phyloP scores from a whole-genome alignment of 345 rosid genomes.

The Gossypium arboreum region DNA sequence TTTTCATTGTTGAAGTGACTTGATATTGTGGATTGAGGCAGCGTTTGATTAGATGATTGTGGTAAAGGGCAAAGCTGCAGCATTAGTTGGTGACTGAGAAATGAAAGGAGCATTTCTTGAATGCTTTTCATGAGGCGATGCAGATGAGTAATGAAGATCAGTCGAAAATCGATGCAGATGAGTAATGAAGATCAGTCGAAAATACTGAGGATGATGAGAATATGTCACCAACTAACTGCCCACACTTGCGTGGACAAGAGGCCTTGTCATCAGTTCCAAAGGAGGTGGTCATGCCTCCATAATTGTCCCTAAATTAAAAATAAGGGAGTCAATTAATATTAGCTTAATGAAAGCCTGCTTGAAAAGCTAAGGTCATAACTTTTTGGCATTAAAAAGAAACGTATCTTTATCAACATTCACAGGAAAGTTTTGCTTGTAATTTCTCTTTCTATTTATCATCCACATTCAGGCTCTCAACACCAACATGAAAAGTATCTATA shows the following conservation, averaged over 20 bases:
- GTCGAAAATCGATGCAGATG: constrained; percentile 53
- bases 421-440: too few species aligned
- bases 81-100: constrained; percentile 42
- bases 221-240: constrained; percentile 55
- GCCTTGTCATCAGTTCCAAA: constrained; percentile 20
- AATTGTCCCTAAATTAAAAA: constrained; percentile 34
- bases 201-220: constrained; percentile 73
- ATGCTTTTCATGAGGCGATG: constrained; percentile 45
- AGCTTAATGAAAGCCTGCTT: neutral
- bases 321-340: too few species aligned
- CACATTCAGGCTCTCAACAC: too few species aligned
- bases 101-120: constrained; percentile 37
- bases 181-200: constrained; percentile 57
- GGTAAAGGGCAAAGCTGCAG: constrained; percentile 21
- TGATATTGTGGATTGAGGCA: constrained; percentile 43
- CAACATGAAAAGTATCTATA: too few species aligned
- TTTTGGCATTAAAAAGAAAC: constrained; percentile 9
- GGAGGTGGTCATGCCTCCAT: too few species aligned
- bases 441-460: too few species aligned
- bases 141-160: constrained; percentile 60
- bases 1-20: constrained; percentile 35
- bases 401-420: too few species aligned
- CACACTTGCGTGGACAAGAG: constrained; percentile 42
- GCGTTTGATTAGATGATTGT: constrained; percentile 30
- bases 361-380: constrained; percentile 17